Percentiles rank a stretch among this genome's conserved stretches.
These are phyloP conservation scores for Luffa aegyptiaca DNA, from an alignment of 306 rosid genomes.

Conservation along the genomic window DNA sequence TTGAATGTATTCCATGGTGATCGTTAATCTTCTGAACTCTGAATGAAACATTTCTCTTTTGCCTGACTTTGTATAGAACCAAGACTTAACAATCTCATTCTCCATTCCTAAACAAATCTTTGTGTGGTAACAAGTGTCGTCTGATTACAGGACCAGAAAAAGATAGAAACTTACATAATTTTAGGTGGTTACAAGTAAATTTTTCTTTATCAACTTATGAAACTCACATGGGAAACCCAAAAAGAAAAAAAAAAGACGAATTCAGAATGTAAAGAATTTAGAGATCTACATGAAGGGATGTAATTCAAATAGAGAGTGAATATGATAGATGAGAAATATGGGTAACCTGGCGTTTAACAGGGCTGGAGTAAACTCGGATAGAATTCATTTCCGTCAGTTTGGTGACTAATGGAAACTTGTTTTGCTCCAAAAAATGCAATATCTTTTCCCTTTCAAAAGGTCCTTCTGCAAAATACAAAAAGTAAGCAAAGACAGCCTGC, in stretches of 20 bases:
- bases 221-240: not conserved
- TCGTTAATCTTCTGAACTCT: not conserved
- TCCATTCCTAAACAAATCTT: not conserved
- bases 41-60: not conserved
- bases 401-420: slow-evolving; percentile 80
- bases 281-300: not conserved
- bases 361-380: slow-evolving; percentile 59
- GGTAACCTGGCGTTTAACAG: slow-evolving; percentile 73
- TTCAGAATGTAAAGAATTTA: not conserved
- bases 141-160: not conserved
- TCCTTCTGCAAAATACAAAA: slow-evolving; percentile 53
- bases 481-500: not conserved
- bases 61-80: not conserved
- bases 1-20: not conserved
- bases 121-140: not conserved
- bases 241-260: not conserved
- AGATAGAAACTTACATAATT: not conserved
- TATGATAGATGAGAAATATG: slow-evolving; percentile 5
- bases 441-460: slow-evolving; percentile 40
- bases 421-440: slow-evolving; percentile 56
- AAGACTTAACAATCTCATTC: not conserved
- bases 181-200: not conserved
- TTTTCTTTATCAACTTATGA: not conserved
- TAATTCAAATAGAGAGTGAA: not conserved
- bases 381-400: slow-evolving; percentile 68